A percentile compares a stretch with the other conserved stretches of the same genome.
Conservation (phyloP, 2,329 filamentous ascomycete species). For the Lasiodiplodia theobromae region DNA sequence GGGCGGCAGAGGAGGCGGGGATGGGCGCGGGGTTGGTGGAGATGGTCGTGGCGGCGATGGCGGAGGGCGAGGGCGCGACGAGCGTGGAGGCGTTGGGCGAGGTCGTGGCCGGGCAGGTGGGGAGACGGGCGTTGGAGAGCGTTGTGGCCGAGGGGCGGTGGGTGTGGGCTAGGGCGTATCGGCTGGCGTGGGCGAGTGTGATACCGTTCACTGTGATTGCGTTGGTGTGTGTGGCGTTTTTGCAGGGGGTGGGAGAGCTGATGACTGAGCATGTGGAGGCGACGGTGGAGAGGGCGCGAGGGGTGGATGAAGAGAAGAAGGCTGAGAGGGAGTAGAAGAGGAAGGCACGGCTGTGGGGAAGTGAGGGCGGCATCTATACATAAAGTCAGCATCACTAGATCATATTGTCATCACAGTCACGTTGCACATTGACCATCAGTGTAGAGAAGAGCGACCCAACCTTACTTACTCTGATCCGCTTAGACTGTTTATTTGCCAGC, state of each 20-base stretch:
- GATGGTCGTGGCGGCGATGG: slow-evolving; percentile 36
- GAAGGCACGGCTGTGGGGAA: background rate
- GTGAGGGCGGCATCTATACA: background rate
- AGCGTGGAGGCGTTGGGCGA: slow-evolving; percentile 28
- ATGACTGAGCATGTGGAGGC: slow-evolving; percentile 45
- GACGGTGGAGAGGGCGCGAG: slow-evolving; percentile 37
- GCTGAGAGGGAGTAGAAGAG: slow-evolving; percentile 2
- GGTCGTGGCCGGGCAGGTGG: slow-evolving; percentile 32
- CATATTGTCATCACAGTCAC: background rate
- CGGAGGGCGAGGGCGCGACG: slow-evolving; percentile 32
- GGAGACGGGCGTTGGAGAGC: slow-evolving; percentile 33
- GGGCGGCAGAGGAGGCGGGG: background rate
- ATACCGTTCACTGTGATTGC: slow-evolving; percentile 43
- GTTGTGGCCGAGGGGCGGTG: slow-evolving; percentile 41
- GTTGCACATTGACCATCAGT: background rate
- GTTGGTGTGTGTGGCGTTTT: slow-evolving; percentile 36
- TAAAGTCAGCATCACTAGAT: background rate
- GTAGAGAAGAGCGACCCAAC: background rate
- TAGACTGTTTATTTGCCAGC: background rate
- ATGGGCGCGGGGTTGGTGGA: slow-evolving; percentile 33
- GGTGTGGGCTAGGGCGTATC: slow-evolving; percentile 41
- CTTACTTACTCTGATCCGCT: background rate
- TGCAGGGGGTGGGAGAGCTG: slow-evolving; percentile 40
- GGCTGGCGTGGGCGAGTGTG: slow-evolving; percentile 42
- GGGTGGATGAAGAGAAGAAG: slow-evolving; percentile 33